phyloP scores from a whole-genome alignment of 192 early-diverging fungal species.

The Pilaira anomala region DNA sequence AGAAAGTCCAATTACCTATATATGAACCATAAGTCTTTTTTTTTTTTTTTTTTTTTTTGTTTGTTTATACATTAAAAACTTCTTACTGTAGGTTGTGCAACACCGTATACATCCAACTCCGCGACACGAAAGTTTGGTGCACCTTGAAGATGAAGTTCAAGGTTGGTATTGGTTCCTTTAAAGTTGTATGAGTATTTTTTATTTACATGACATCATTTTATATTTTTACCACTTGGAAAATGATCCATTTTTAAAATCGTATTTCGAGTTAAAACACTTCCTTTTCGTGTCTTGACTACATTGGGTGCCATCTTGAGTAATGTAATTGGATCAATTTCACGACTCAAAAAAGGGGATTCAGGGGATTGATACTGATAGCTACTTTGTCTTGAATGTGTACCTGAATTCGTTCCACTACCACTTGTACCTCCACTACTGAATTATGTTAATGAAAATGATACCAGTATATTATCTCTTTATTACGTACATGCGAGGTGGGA shows the following conservation, averaged over 20 bases:
- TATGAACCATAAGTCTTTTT: neutral
- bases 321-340: neutral
- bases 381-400: neutral
- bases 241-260: slow-evolving; percentile 60
- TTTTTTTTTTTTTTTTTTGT: neutral
- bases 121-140: slow-evolving; percentile 63
- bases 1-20: slow-evolving; percentile 43
- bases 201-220: neutral
- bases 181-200: neutral
- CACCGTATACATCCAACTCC: slow-evolving; percentile 57
- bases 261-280: slow-evolving; percentile 54
- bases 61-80: no score
- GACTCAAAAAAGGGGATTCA: neutral
- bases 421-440: no score
- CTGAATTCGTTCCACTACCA: no score
- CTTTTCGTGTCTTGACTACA: slow-evolving; percentile 45
- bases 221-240: slow-evolving; percentile 40
- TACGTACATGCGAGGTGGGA: slow-evolving; percentile 12
- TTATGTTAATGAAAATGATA: no score
- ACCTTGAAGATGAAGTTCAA: slow-evolving; percentile 60
- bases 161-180: slow-evolving; percentile 34
- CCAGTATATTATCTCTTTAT: no score
- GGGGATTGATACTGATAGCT: neutral
- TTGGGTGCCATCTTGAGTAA: slow-evolving; percentile 9
- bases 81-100: slow-evolving; percentile 59